Evolutionary conservation across 768 basidiomycete species (phyloP).

Genomic region (Russula griseocarnosa): DNA sequence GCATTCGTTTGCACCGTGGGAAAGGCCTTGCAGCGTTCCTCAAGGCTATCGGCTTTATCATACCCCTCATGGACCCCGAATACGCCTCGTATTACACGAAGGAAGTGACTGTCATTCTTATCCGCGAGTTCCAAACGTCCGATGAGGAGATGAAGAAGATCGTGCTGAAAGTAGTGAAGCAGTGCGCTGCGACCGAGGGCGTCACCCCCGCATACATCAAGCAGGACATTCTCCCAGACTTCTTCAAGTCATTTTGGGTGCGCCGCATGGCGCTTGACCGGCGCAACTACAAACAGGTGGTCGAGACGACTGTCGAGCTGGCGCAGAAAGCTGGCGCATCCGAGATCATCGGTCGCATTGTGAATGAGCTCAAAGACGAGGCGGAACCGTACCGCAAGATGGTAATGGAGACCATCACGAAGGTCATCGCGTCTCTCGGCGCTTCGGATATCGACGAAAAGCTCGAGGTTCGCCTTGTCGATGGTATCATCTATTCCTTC

Average conservation of each 20-base stretch:
- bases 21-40: conserved; percentile 93
- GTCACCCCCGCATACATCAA: conserved; percentile 95
- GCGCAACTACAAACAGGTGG: conserved; percentile 94
- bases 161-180: conserved; percentile 97
- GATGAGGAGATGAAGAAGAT: conserved; percentile 99
- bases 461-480: conserved; percentile 88
- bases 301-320: conserved; percentile 97
- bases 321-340: conserved; percentile 96
- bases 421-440: conserved; percentile 87
- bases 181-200: conserved; percentile 97
- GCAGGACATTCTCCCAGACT: conserved; percentile 96
- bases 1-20: conserved; percentile 91
- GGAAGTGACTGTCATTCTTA: conserved; percentile 94
- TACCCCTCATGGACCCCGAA: conserved; percentile 99
- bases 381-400: conserved; percentile 94
- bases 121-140: conserved; percentile 97
- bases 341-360: conserved; percentile 86
- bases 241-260: conserved; percentile 99
- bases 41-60: conserved; percentile 98
- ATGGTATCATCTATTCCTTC: conserved; percentile 99
- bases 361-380: conserved; percentile 88
- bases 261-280: conserved; percentile 96
- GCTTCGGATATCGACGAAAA: conserved; percentile 98
- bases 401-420: conserved; percentile 99
- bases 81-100: conserved; percentile 99